Evolutionary conservation across 2,329 filamentous ascomycete genomes (phyloP), one percentile per base, ranked within the genome.

Genomic region (Curvularia sp.): DNA sequence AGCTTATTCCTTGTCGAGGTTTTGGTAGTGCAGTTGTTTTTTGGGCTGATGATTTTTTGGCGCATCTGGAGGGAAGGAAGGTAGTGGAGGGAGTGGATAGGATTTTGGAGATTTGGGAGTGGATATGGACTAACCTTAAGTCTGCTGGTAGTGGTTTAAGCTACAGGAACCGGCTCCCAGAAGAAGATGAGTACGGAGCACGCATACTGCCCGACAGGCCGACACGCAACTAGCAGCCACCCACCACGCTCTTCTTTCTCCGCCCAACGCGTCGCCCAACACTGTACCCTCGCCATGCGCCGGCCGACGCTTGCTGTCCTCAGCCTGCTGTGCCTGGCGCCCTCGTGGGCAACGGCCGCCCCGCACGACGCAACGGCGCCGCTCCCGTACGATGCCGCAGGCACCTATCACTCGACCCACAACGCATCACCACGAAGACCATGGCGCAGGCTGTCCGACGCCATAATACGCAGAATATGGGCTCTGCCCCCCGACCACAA

Each of bases 391-490:
- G 47, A 63, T 58, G 49, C 52, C 49, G 56, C 31, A 49, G 50
- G 42, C 50, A 51, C 43, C 52, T 41, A 58, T 44, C 39, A 59
- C 50, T 33, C 61, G n/a, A 46, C 49, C 61, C 60, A 61, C 65
- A 60, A 53, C 53, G 63, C 59, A 38, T 61, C 35, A 12, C 65
- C 66, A 53, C 69, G 67, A 13, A 3, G 22, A 24, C 68, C 76
- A n/a, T 78, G 77, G 77, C 73, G 76, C 47, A 66, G 62, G 42
- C 67, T 78, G 13, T 76, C 77, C 41, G 74, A 78, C 55, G 69
- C 68, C 55, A 69, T 78, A 22, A 72, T 77, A 5, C 60, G 68
- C 41, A 64, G 42, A 46, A 72, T 77, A 58, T 77, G 74, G 74
- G 55, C 60, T 2, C 60, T 72, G 18, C 66, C 69, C 9, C 62